Evolutionary conservation across 176 grass and related monocot species (phyloP), one percentile per base, ranked within the genome.

Genomic region (Canna indica): DNA sequence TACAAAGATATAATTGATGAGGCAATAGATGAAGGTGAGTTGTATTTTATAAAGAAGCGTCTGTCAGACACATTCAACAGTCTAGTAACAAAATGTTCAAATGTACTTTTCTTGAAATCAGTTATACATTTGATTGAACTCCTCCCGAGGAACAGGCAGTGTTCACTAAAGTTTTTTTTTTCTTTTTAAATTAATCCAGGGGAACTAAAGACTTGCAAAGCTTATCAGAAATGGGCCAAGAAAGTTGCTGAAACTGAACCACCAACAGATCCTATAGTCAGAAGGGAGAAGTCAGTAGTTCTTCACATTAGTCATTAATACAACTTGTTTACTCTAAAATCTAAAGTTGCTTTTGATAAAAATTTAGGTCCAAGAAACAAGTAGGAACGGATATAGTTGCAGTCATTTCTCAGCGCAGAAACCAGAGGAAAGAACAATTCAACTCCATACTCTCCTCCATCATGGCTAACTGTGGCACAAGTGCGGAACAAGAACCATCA

Each of bases 1-100:
- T 99, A 86, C 64, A 94, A 90, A 68, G 90, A 93, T 86, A 93
- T 93, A 73, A 93, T 99, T 74, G 94, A 99, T 64, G 84, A 84
- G 48, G 89, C 90, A 69, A 99, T 93, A 80, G 80, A 80, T 85
- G 81, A 93, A 90, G 94, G 94, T 99, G 75, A 45, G 34, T 26
- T 47, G 3, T 76, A 12, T 75, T 75, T 45, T n/a, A n/a, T n/a
- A n/a, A n/a, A n/a, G n/a, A n/a, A n/a, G n/a, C n/a, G n/a, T n/a
- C n/a, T n/a, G n/a, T n/a, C n/a, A n/a, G n/a, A n/a, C n/a, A n/a
- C n/a, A n/a, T n/a, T n/a, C n/a, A n/a, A n/a, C n/a, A n/a, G n/a
- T n/a, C n/a, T n/a, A n/a, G n/a, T n/a, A n/a, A n/a, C n/a, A n/a
- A n/a, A n/a, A n/a, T n/a, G n/a, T n/a, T n/a, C n/a, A n/a, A n/a